Percentiles rank a stretch among this genome's conserved stretches.
Evolutionary conservation across 441 rosid genomes (phyloP).

Genomic region (Syzygium syzygioides): DNA sequence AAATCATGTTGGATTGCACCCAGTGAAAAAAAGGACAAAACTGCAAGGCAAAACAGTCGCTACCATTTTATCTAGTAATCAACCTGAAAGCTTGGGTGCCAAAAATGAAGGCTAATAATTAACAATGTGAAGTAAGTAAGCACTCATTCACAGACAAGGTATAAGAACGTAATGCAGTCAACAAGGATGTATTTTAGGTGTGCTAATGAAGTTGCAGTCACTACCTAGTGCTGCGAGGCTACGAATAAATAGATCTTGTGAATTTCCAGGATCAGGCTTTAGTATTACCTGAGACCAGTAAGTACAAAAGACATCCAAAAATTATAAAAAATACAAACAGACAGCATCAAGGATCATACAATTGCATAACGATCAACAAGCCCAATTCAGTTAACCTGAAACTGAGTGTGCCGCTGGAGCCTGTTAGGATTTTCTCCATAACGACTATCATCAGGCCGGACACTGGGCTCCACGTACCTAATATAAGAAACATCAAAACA

Average conservation of each 20-base stretch:
- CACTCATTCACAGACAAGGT: not conserved
- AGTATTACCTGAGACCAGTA: conserved; percentile 65
- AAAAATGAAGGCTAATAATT: not conserved
- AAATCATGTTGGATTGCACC: not conserved
- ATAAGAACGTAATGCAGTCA: not conserved
- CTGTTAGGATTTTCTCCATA: conserved; percentile 98
- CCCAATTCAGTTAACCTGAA: conserved; percentile 49
- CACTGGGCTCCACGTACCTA: conserved; percentile 90
- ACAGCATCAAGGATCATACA: not conserved
- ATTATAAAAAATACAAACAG: not conserved
- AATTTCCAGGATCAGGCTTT: conserved; percentile 97
- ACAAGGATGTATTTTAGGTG: not conserved
- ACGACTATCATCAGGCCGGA: conserved; percentile 96
- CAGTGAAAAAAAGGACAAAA: not conserved
- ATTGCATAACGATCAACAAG: not conserved
- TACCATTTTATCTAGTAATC: not conserved
- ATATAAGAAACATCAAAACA: conserved; percentile 14
- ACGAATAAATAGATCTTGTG: conserved; percentile 87
- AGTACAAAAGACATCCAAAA: not conserved
- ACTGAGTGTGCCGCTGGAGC: conserved; percentile 96
- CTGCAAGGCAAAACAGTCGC: not conserved
- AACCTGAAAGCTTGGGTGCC: not conserved
- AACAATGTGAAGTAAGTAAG: not conserved
- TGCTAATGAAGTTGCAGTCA: not conserved
- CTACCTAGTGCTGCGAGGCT: conserved; percentile 94